Conservation (phyloP, 2,329 filamentous ascomycete species). For the Trichoderma arundinaceum region DNA sequence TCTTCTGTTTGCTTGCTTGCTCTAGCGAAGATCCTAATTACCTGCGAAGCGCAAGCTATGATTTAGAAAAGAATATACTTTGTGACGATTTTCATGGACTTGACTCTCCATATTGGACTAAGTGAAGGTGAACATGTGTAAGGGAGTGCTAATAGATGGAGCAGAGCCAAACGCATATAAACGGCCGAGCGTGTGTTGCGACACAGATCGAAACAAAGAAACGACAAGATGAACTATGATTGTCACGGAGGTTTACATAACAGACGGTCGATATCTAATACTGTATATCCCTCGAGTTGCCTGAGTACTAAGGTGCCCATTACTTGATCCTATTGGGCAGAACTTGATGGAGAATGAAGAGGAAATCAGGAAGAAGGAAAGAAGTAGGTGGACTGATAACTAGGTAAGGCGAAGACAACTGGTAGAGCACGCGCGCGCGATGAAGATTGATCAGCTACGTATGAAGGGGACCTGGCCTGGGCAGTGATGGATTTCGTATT, state of each 20-base stretch:
- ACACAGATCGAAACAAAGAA: background rate
- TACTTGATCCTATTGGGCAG: too few species aligned
- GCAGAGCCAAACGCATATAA: too few species aligned
- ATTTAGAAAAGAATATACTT: background rate
- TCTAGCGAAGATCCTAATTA: constrained; percentile 27
- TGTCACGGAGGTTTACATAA: too few species aligned
- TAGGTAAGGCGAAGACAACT: too few species aligned
- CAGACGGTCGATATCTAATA: background rate
- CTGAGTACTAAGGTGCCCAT: too few species aligned
- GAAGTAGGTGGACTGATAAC: too few species aligned
- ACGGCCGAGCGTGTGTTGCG: too few species aligned
- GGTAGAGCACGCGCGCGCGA: too few species aligned
- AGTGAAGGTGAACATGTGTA: background rate
- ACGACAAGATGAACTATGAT: background rate
- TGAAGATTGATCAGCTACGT: too few species aligned
- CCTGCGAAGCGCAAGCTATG: constrained; percentile 22
- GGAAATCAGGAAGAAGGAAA: too few species aligned
- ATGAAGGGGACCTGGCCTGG: background rate
- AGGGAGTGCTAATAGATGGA: too few species aligned
- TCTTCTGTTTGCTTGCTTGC: constrained; percentile 17
- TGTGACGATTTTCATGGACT: background rate
- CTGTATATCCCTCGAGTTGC: background rate
- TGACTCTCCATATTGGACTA: background rate
- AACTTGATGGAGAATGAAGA: too few species aligned
- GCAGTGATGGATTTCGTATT: constrained; percentile 1